These are phyloP conservation scores for Scutellaria minor DNA, from an alignment of 257 asterid genomes.

Conservation along the genomic window DNA sequence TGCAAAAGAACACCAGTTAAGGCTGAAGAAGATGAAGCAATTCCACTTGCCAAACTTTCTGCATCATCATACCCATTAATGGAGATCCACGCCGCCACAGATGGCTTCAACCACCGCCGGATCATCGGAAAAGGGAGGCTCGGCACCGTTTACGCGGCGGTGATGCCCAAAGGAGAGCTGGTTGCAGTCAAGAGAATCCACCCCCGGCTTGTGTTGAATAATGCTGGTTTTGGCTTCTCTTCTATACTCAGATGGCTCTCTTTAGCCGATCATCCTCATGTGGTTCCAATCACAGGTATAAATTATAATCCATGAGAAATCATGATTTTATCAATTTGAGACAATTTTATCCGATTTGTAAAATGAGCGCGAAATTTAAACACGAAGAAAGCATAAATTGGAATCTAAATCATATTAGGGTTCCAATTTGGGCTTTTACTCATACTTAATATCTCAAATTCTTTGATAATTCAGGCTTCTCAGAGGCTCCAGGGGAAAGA, in stretches of 20 bases:
- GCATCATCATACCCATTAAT: slow-evolving; percentile 54
- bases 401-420: no score
- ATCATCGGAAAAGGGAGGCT: slow-evolving; percentile 74
- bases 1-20: slow-evolving; percentile 52
- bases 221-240: slow-evolving; percentile 82
- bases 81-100: slow-evolving; percentile 86
- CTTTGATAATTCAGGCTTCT: slow-evolving; percentile 54
- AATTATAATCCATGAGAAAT: neutral
- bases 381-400: no score
- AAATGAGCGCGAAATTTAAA: no score
- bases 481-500: slow-evolving; percentile 89
- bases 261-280: slow-evolving; percentile 63
- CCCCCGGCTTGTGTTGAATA: slow-evolving; percentile 62
- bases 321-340: neutral
- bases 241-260: slow-evolving; percentile 67
- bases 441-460: no score
- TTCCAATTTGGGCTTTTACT: no score
- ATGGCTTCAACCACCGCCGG: slow-evolving; percentile 74
- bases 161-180: slow-evolving; percentile 61
- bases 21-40: slow-evolving; percentile 31
- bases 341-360: no score
- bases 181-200: slow-evolving; percentile 81
- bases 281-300: slow-evolving; percentile 69
- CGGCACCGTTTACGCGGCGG: slow-evolving; percentile 84
- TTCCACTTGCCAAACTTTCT: slow-evolving; percentile 44